Conservation (phyloP, 805 yeast species). For the Huiozyma sinensis region DNA sequence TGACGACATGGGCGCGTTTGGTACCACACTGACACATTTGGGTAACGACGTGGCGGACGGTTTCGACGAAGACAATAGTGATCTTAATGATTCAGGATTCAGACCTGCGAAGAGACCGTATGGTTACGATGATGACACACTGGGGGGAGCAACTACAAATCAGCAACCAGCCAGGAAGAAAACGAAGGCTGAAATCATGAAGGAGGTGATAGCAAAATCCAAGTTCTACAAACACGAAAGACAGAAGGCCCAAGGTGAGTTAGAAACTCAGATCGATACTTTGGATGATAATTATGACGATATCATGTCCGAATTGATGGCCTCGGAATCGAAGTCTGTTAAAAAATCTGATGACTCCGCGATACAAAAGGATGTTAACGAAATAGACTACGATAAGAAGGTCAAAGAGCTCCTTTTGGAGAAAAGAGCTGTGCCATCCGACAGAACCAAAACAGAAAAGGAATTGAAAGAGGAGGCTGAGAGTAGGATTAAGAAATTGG, state of each 20-base stretch:
- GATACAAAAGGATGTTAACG: slow-evolving; percentile 24
- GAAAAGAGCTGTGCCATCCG: slow-evolving; percentile 70
- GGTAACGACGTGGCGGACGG: slow-evolving; percentile 63
- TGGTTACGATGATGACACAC: slow-evolving; percentile 30
- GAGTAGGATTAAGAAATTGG: slow-evolving; percentile 50
- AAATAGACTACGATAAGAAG: slow-evolving; percentile 49
- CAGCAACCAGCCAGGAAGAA: slow-evolving; percentile 47
- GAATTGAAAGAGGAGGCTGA: slow-evolving; percentile 51
- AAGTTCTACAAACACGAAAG: slow-evolving; percentile 68
- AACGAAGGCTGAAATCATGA: slow-evolving; percentile 77
- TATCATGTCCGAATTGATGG: slow-evolving; percentile 43
- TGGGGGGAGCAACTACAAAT: slow-evolving; percentile 21
- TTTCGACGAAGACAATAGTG: slow-evolving; percentile 25
- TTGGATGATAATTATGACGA: slow-evolving; percentile 68
- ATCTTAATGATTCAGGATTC: neutral
- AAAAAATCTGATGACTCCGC: slow-evolving; percentile 9
- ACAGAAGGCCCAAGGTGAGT: slow-evolving; percentile 50
- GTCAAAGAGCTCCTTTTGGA: slow-evolving; percentile 60
- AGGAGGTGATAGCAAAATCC: slow-evolving; percentile 74
- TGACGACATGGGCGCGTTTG: slow-evolving; percentile 29
- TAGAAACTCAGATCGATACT: slow-evolving; percentile 51
- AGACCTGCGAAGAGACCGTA: slow-evolving; percentile 16
- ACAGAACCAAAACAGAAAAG: slow-evolving; percentile 69
- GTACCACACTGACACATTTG: slow-evolving; percentile 56
- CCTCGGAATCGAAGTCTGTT: slow-evolving; percentile 8